Conservation (phyloP, 2,329 filamentous ascomycete genomes). For the Plectosphaerella plurivora region DNA sequence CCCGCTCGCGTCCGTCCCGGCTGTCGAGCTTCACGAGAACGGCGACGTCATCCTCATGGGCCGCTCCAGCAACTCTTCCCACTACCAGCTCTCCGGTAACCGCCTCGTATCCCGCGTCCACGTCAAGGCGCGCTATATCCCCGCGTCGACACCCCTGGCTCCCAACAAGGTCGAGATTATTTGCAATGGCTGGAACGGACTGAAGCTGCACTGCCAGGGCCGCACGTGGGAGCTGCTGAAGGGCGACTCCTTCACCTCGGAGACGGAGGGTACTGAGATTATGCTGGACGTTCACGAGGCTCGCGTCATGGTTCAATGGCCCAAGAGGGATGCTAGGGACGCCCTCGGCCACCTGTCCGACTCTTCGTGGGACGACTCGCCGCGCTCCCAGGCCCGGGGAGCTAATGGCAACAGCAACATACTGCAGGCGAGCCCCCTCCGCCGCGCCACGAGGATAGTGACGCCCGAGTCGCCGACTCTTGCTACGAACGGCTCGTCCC, state of each 20-base stretch:
- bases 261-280: conserved; percentile 82
- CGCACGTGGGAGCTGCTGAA: conserved; percentile 81
- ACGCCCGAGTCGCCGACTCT: conserved; percentile 68
- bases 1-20: conserved; percentile 79
- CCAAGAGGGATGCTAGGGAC: conserved; percentile 51
- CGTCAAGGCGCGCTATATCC: conserved; percentile 79
- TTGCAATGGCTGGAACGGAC: conserved; percentile 93
- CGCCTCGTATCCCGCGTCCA: conserved; percentile 91
- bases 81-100: conserved; percentile 90
- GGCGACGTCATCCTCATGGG: conserved; percentile 84
- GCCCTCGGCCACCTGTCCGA: conserved; percentile 53
- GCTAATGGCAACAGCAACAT: conserved; percentile 24
- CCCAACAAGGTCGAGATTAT: conserved; percentile 79
- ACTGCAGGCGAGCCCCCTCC: conserved; percentile 58
- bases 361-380: conserved; percentile 67
- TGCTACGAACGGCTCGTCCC: conserved; percentile 34
- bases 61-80: conserved; percentile 89
- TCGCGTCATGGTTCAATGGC: conserved; percentile 87
- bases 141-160: conserved; percentile 62
- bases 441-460: conserved; percentile 52
- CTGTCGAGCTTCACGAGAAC: conserved; percentile 73
- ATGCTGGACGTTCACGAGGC: conserved; percentile 95
- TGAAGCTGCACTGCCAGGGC: conserved; percentile 88
- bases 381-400: conserved; percentile 31
- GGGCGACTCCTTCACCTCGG: conserved; percentile 84